Evolutionary conservation across 208 protist genomes (phyloP).

Genomic region (Angomonas ambiguus): DNA sequence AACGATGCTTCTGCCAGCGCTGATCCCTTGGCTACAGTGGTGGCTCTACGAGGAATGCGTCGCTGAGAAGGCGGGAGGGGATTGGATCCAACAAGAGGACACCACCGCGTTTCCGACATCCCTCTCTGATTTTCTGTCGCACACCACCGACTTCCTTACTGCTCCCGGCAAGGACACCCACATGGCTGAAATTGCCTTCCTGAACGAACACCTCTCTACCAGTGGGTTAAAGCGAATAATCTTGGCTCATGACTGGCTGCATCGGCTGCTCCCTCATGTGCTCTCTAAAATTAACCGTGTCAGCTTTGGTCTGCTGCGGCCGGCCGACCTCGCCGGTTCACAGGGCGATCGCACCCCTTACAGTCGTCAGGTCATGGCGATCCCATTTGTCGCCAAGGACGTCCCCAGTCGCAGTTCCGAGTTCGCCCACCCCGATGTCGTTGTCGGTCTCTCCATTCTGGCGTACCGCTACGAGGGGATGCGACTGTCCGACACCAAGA

Average conservation of each 20-base stretch:
- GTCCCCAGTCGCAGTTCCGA: conserved; percentile 91
- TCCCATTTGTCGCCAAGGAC: conserved; percentile 96
- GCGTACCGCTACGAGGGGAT: conserved; percentile 93
- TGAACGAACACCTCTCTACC: conserved; percentile 34
- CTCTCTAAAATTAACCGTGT: conserved; percentile 93
- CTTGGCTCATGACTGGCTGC: conserved; percentile 87
- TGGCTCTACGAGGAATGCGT: conserved; percentile 71
- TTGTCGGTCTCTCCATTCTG: conserved; percentile 91
- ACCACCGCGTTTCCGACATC: background rate
- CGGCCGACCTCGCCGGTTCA: conserved; percentile 48
- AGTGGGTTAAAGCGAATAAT: conserved; percentile 83
- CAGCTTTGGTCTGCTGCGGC: conserved; percentile 87
- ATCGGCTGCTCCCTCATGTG: conserved; percentile 89
- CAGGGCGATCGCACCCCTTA: conserved; percentile 54
- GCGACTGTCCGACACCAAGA: conserved; percentile 67
- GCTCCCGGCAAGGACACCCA: conserved; percentile 16
- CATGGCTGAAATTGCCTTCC: conserved; percentile 16
- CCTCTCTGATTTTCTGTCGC: conserved; percentile 10
- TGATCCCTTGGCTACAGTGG: conserved; percentile 86
- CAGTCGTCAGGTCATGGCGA: conserved; percentile 79
- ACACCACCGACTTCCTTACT: conserved; percentile 34
- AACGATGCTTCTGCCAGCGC: conserved; percentile 62
- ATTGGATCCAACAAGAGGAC: background rate
- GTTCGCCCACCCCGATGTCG: conserved; percentile 94
- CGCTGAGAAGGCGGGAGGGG: conserved; percentile 17